Evolutionary conservation across 2,329 filamentous ascomycete species (phyloP).

Genomic region (Huntiella abstrusa): DNA sequence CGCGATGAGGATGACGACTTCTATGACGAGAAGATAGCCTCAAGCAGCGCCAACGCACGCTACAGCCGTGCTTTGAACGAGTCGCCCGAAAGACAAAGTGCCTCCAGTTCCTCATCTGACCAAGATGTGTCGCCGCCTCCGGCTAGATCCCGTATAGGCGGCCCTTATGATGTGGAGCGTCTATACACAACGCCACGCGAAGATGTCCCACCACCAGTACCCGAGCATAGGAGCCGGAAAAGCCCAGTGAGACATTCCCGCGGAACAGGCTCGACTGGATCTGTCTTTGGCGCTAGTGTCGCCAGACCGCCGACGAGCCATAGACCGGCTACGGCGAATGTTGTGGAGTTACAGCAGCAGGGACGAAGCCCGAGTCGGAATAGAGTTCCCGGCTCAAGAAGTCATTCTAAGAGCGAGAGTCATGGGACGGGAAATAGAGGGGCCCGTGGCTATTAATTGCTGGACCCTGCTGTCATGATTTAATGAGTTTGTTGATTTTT

Average conservation of each 20-base stretch:
- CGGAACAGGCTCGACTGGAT: not conserved
- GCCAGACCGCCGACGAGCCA: constrained; percentile 1
- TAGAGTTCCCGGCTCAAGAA: not conserved
- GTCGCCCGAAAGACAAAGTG: not conserved
- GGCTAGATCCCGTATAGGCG: not conserved
- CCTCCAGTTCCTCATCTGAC: constrained; percentile 4
- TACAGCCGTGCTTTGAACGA: not conserved
- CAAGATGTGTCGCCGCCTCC: not conserved
- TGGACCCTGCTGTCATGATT: too few relatives aligned
- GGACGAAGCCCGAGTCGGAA: not conserved
- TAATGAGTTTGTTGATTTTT: too few relatives aligned
- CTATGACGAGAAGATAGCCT: constrained; percentile 6
- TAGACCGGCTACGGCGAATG: not conserved
- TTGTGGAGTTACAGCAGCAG: not conserved
- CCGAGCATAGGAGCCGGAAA: not conserved
- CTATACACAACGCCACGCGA: constrained; percentile 2
- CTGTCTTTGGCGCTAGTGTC: not conserved
- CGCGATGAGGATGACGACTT: constrained; percentile 8
- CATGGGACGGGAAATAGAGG: not conserved
- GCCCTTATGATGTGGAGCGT: constrained; percentile 10
- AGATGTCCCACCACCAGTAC: constrained; percentile 1
- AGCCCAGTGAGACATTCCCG: not conserved
- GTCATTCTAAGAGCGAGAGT: constrained; percentile 1
- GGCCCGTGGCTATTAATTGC: too few relatives aligned
- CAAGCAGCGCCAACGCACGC: not conserved